Percentiles rank a stretch among this genome's conserved stretches.
Evolutionary conservation across 1,284 basidiomycete species (phyloP).

Genomic region (Phlebopus sp.): DNA sequence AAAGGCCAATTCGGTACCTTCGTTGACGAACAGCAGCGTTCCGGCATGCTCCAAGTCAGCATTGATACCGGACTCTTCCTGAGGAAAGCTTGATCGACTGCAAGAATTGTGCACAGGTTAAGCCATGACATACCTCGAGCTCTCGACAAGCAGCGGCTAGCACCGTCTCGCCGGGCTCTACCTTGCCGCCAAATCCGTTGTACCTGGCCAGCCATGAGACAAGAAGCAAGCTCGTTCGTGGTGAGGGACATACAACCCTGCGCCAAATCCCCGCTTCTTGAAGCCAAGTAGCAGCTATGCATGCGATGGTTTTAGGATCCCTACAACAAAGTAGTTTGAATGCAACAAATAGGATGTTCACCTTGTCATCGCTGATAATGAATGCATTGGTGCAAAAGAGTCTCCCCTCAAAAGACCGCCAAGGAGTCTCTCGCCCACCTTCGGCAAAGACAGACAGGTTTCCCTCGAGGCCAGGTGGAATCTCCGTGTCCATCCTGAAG

Average conservation of each 20-base stretch:
- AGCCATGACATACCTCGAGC: constrained; percentile 31
- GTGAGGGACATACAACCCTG: constrained; percentile 35
- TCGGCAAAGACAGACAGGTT: constrained; percentile 17
- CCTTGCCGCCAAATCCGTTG: constrained; percentile 53
- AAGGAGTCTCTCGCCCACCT: constrained; percentile 26
- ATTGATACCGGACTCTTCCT: constrained; percentile 79
- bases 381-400: constrained; percentile 38
- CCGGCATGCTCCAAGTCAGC: constrained; percentile 59
- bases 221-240: background rate
- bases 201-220: constrained; percentile 31
- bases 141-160: constrained; percentile 42
- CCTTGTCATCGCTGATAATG: constrained; percentile 29
- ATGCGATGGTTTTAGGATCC: background rate
- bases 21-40: constrained; percentile 56
- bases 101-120: background rate
- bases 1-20: constrained; percentile 53
- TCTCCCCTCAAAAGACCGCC: constrained; percentile 21
- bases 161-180: constrained; percentile 41
- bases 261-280: constrained; percentile 49
- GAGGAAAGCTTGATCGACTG: background rate
- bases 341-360: constrained; percentile 10
- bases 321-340: background rate
- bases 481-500: constrained; percentile 19
- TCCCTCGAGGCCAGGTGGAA: constrained; percentile 26
- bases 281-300: constrained; percentile 42